Evolutionary conservation across 2,329 filamentous ascomycete genomes (phyloP).

Genomic region (Ploettnerulaceae sp.): DNA sequence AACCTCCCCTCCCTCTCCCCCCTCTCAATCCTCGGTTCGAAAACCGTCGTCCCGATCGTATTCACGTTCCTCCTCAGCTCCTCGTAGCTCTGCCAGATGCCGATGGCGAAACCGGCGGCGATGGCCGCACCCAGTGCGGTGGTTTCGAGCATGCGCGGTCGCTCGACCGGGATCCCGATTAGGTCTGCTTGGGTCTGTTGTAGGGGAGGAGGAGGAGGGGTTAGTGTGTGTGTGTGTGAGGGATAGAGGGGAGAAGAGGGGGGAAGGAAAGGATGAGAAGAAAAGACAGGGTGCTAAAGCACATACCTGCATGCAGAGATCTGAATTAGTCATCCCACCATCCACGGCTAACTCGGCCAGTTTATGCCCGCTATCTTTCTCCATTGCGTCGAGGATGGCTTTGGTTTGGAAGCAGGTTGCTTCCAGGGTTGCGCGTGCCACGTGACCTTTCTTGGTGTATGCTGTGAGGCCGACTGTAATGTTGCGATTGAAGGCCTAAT

Average conservation of each 20-base stretch:
- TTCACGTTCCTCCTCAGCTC: conserved; percentile 66
- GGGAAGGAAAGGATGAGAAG: no score
- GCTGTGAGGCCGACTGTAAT: conserved; percentile 58
- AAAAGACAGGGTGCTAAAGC: no score
- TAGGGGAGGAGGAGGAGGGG: no score
- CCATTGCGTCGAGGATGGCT: conserved; percentile 69
- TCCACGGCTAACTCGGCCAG: conserved; percentile 62
- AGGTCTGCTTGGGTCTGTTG: conserved; percentile 78
- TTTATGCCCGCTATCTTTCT: conserved; percentile 61
- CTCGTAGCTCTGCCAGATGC: conserved; percentile 68
- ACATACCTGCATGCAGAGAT: conserved; percentile 72
- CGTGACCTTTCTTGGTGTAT: conserved; percentile 64
- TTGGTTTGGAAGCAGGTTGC: conserved; percentile 71
- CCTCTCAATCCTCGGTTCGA: conserved; percentile 59
- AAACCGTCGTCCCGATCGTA: conserved; percentile 63
- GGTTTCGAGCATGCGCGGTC: conserved; percentile 77
- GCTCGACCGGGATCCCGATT: conserved; percentile 72
- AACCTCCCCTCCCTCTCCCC: conserved; percentile 60
- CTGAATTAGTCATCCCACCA: conserved; percentile 68
- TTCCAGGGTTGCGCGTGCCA: conserved; percentile 66
- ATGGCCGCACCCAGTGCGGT: conserved; percentile 79
- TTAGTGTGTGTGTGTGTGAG: no score
- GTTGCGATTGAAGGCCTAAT: conserved; percentile 10
- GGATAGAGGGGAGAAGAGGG: no score
- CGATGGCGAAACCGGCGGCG: conserved; percentile 72